Evolutionary conservation across 345 rosid genomes (phyloP).

Genomic region (Eucalyptus cloeziana): DNA sequence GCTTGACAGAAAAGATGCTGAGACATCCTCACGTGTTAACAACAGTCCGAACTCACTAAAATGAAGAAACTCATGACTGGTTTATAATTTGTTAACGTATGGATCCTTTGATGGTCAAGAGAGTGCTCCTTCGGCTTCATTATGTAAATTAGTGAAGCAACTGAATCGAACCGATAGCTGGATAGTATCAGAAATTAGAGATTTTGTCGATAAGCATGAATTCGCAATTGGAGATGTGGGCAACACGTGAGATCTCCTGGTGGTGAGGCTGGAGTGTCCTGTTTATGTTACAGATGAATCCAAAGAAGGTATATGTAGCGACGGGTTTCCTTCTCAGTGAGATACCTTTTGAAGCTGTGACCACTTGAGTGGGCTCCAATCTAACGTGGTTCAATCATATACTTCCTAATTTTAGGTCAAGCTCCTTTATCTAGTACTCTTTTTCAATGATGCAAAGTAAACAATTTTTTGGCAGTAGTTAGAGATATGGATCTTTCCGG

Average conservation of each 20-base stretch:
- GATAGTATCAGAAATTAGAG: not conserved
- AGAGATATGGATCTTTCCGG: not conserved
- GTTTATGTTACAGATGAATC: not conserved
- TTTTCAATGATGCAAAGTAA: not conserved
- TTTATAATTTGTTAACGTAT: not conserved
- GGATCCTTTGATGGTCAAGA: not conserved
- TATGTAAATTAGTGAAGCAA: not conserved
- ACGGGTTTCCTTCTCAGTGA: not conserved
- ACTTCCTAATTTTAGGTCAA: not conserved
- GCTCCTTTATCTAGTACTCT: not conserved
- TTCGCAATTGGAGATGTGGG: not conserved
- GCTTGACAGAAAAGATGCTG: not conserved
- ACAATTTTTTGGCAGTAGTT: not conserved
- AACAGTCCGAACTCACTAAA: not conserved
- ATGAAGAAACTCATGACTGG: not conserved
- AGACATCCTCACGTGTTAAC: not conserved
- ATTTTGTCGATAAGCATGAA: not conserved
- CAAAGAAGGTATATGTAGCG: not conserved
- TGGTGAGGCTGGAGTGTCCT: not conserved
- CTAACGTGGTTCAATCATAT: not conserved
- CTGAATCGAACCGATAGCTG: not conserved
- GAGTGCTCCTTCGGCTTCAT: not conserved
- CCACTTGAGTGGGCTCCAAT: not conserved
- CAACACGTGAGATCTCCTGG: not conserved
- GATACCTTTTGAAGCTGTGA: not conserved